These are phyloP conservation scores for Picea sitchensis DNA, from an alignment of 75 land plant genomes.

Conservation along the genomic window DNA sequence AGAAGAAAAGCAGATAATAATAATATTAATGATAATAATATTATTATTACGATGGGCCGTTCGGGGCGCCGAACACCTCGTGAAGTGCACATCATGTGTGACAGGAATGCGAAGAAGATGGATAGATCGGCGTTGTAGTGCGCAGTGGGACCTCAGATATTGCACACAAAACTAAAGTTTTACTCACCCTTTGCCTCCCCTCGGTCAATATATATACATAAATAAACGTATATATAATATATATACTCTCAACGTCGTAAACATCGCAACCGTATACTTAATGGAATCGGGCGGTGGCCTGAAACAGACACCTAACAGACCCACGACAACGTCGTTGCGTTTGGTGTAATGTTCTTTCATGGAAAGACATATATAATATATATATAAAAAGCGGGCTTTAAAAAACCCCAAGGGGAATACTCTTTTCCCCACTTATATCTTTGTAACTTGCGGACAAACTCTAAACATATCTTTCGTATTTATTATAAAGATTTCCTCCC, in stretches of 20 bases:
- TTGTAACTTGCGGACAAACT: constrained; percentile 7
- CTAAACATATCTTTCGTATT: constrained; percentile 5
- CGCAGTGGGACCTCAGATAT: neutral
- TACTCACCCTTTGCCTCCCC: too few relatives aligned
- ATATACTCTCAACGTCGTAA: too few relatives aligned
- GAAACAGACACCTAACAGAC: constrained; percentile 7
- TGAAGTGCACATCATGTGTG: constrained; percentile 10
- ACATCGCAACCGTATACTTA: neutral
- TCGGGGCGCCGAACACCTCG: constrained; percentile 14
- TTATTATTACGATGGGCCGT: neutral
- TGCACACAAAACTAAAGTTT: too few relatives aligned
- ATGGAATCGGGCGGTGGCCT: neutral
- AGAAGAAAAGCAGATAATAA: neutral
- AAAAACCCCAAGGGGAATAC: neutral
- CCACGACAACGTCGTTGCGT: constrained; percentile 2
- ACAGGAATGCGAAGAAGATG: neutral
- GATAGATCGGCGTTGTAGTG: neutral
- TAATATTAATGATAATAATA: neutral
- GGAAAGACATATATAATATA: neutral
- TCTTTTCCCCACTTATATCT: neutral
- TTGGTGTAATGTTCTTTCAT: constrained; percentile 2
- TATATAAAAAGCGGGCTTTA: neutral
- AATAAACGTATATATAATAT: too few relatives aligned
- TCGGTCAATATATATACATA: too few relatives aligned
- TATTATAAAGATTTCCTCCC: constrained; percentile 7